Percentiles rank a stretch among this genome's conserved stretches.
phyloP scores from a whole-genome alignment of 2,329 filamentous ascomycete species.

The Coniosporium tulheliwenetii region DNA sequence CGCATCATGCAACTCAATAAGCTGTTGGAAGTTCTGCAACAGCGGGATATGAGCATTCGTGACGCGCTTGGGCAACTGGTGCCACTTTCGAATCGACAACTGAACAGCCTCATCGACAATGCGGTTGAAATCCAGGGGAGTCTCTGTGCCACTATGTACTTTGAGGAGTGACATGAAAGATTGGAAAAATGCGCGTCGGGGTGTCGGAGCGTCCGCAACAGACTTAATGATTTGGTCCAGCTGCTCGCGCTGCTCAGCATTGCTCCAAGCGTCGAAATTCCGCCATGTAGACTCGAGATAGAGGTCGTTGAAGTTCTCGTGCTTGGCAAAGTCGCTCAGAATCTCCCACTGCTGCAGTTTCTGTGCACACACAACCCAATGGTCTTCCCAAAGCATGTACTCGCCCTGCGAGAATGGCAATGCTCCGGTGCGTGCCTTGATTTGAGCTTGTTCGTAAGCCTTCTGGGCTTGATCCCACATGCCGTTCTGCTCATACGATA shows the following conservation, averaged over 20 bases:
- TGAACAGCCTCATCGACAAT: slow-evolving; percentile 96
- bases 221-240: slow-evolving; percentile 90
- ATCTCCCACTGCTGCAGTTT: slow-evolving; percentile 99
- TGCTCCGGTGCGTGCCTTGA: slow-evolving; percentile 92
- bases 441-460: slow-evolving; percentile 90
- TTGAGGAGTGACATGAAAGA: slow-evolving; percentile 95
- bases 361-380: slow-evolving; percentile 94
- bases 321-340: slow-evolving; percentile 90
- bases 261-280: slow-evolving; percentile 88
- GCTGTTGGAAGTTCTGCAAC: slow-evolving; percentile 91
- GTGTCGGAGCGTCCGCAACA: slow-evolving; percentile 92
- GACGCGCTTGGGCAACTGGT: slow-evolving; percentile 84
- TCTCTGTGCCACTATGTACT: slow-evolving; percentile 65
- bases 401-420: slow-evolving; percentile 91
- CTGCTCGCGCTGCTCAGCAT: slow-evolving; percentile 69
- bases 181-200: slow-evolving; percentile 89
- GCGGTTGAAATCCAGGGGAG: slow-evolving; percentile 64
- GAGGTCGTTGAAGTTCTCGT: slow-evolving; percentile 96
- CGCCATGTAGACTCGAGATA: slow-evolving; percentile 92
- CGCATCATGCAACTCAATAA: slow-evolving; percentile 94
- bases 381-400: slow-evolving; percentile 99
- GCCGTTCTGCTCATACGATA: slow-evolving; percentile 96
- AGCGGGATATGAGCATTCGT: slow-evolving; percentile 93
- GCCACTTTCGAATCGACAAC: slow-evolving; percentile 94
- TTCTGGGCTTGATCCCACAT: slow-evolving; percentile 99